A percentile compares a stretch with the other conserved stretches of the same genome.
Conservation (phyloP, 2,329 filamentous ascomycete genomes). For the Pestalotiopsis fici region DNA sequence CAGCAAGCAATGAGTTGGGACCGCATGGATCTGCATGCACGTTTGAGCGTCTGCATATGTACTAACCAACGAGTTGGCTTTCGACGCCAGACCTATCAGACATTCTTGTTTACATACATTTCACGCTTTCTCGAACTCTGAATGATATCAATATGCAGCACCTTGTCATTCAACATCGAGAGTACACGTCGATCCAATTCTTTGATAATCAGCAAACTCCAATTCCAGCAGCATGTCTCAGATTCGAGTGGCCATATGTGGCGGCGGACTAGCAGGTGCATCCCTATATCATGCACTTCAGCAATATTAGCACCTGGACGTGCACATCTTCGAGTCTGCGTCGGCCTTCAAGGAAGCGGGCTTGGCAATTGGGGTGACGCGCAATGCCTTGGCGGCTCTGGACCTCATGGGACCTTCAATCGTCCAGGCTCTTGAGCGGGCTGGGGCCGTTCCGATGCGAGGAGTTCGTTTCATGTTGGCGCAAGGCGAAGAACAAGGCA, state of each 20-base stretch:
- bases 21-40: no score
- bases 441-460: slow-evolving; percentile 12
- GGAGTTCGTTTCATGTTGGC: slow-evolving; percentile 12
- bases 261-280: slow-evolving; percentile 13
- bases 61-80: no score
- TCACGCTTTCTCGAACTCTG: no score
- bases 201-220: no score
- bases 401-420: slow-evolving; percentile 12
- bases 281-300: slow-evolving; percentile 13
- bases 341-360: slow-evolving; percentile 15
- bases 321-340: slow-evolving; percentile 17
- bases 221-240: not conserved
- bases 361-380: slow-evolving; percentile 7
- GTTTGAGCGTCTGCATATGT: no score
- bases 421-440: slow-evolving; percentile 8
- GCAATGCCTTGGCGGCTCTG: slow-evolving; percentile 11
- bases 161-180: no score
- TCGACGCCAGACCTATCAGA: no score
- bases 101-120: no score
- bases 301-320: slow-evolving; percentile 10
- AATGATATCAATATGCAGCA: no score
- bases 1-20: no score
- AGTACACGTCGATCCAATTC: no score
- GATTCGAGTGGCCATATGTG: slow-evolving; percentile 11
- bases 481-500: not conserved